phyloP scores from a whole-genome alignment of 1,284 basidiomycete genomes.

The Phellinidium pouzarii region DNA sequence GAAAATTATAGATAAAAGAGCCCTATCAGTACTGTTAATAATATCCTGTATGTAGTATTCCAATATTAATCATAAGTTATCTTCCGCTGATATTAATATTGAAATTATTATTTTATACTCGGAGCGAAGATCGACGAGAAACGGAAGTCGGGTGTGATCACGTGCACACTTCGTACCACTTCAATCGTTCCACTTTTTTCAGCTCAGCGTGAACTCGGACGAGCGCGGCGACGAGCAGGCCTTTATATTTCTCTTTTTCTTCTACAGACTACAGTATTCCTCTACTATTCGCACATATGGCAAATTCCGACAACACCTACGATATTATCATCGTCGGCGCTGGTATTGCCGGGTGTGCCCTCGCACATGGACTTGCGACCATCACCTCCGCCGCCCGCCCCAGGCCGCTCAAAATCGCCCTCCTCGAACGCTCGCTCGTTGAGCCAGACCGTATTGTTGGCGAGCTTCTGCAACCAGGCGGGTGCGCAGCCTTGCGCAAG shows the following conservation, averaged over 20 bases:
- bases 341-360: slow-evolving; percentile 76
- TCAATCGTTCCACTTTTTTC: not conserved
- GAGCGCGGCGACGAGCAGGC: not conserved
- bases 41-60: too few relatives aligned
- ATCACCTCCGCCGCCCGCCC: slow-evolving; percentile 34
- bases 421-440: slow-evolving; percentile 83
- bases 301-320: slow-evolving; percentile 32
- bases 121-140: not conserved
- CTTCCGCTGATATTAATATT: too few relatives aligned
- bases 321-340: slow-evolving; percentile 86
- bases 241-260: not conserved
- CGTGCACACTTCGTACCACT: not conserved
- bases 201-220: not conserved
- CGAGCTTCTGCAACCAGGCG: slow-evolving; percentile 93
- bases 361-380: slow-evolving; percentile 66
- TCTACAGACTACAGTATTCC: not conserved
- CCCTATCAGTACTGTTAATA: too few relatives aligned
- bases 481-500: slow-evolving; percentile 68
- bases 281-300: not conserved
- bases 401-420: slow-evolving; percentile 66
- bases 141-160: not conserved
- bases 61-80: too few relatives aligned
- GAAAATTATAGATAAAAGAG: too few relatives aligned
- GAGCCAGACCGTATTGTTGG: slow-evolving; percentile 97
- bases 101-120: too few relatives aligned